These are phyloP conservation scores for Dimargaris verticillata DNA, from an alignment of 192 early-diverging fungal species.

Conservation along the genomic window DNA sequence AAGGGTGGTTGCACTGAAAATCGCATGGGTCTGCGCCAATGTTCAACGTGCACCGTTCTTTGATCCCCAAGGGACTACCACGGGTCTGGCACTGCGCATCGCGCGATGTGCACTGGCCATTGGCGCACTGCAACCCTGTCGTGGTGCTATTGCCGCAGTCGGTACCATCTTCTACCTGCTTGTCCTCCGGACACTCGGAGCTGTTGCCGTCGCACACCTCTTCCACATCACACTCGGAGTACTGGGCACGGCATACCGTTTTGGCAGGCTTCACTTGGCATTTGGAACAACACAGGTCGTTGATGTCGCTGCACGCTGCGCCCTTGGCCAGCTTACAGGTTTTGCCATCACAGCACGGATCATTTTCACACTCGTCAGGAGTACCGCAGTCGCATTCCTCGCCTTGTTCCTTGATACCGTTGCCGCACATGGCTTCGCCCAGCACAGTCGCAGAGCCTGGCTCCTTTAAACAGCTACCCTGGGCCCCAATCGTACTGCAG, in stretches of 20 bases:
- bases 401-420: constrained; percentile 71
- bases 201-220: constrained; percentile 62
- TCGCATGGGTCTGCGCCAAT: constrained; percentile 38
- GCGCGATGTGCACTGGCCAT: constrained; percentile 53
- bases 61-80: constrained; percentile 30
- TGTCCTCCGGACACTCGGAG: constrained; percentile 52
- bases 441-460: constrained; percentile 23
- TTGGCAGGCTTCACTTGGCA: constrained; percentile 43
- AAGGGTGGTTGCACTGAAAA: constrained; percentile 42
- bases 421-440: constrained; percentile 71
- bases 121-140: constrained; percentile 35
- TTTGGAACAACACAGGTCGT: constrained; percentile 65
- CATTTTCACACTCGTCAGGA: constrained; percentile 45
- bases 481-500: constrained; percentile 20
- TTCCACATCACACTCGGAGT: constrained; percentile 62
- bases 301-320: constrained; percentile 63
- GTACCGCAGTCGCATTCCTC: constrained; percentile 88
- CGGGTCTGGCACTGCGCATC: constrained; percentile 49
- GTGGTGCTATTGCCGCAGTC: constrained; percentile 32
- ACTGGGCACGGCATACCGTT: constrained; percentile 50
- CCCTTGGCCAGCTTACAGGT: constrained; percentile 66
- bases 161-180: constrained; percentile 43
- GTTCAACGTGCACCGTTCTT: constrained; percentile 32
- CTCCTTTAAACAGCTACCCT: constrained; percentile 24
- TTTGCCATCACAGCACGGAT: constrained; percentile 63